These are phyloP conservation scores for Sporothrix euskadiensis DNA, from an alignment of 2,329 filamentous ascomycete species.

Conservation along the genomic window DNA sequence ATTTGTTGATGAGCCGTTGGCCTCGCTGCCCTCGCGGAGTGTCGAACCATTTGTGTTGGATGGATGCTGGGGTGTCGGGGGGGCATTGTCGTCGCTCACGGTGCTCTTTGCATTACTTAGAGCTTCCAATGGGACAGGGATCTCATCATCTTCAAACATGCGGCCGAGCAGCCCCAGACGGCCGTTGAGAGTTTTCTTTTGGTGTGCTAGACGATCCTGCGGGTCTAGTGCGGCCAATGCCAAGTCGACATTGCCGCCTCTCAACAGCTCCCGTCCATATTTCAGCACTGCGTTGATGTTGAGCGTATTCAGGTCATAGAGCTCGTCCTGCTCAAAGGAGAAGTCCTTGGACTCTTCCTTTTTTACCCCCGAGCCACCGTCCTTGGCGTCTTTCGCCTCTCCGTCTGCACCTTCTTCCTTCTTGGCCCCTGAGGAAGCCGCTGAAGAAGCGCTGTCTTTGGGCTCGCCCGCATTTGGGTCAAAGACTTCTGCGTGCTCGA, in stretches of 20 bases:
- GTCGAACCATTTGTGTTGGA: slow-evolving; percentile 32
- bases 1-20: slow-evolving; percentile 24
- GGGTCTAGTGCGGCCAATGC: slow-evolving; percentile 79
- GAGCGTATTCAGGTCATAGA: slow-evolving; percentile 71
- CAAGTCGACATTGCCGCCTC: slow-evolving; percentile 85
- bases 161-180: slow-evolving; percentile 83
- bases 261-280: slow-evolving; percentile 79
- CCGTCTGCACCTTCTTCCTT: slow-evolving; percentile 54
- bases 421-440: slow-evolving; percentile 36
- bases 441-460: slow-evolving; percentile 44
- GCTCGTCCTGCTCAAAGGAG: slow-evolving; percentile 55
- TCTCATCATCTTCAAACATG: slow-evolving; percentile 79
- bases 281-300: slow-evolving; percentile 79
- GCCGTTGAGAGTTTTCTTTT: slow-evolving; percentile 82
- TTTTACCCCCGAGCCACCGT: slow-evolving; percentile 50
- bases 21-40: slow-evolving; percentile 12
- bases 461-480: slow-evolving; percentile 80
- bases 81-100: slow-evolving; percentile 22
- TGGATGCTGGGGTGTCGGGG: slow-evolving; percentile 48
- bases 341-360: slow-evolving; percentile 61
- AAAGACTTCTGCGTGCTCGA: slow-evolving; percentile 82
- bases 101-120: slow-evolving; percentile 43
- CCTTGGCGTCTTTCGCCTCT: slow-evolving; percentile 57
- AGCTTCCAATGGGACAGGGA: slow-evolving; percentile 64
- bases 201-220: slow-evolving; percentile 74